Evolutionary conservation across 257 asterid species (phyloP).

Genomic region (Solanum bulbocastanum): DNA sequence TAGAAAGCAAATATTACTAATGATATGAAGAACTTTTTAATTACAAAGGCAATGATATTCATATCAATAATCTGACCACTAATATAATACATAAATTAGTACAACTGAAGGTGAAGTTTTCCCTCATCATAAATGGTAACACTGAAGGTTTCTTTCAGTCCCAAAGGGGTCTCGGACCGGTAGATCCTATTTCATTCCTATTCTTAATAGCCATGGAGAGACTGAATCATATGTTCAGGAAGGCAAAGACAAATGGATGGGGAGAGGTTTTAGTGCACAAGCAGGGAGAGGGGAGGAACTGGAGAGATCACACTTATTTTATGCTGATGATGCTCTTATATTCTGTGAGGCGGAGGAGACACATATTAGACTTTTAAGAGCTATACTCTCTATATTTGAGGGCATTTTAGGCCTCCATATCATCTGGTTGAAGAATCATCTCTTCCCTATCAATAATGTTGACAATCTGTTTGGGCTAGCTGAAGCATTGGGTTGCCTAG

Average conservation of each 20-base stretch:
- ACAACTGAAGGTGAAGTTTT: neutral
- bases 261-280: neutral
- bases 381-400: neutral
- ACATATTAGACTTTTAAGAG: neutral
- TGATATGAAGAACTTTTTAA: too few relatives aligned
- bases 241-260: neutral
- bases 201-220: neutral
- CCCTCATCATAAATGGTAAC: neutral
- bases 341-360: neutral
- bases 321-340: neutral
- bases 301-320: neutral
- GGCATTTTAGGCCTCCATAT: neutral
- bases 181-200: neutral
- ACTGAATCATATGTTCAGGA: neutral
- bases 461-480: neutral
- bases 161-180: neutral
- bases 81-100: too few relatives aligned
- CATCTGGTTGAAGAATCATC: neutral
- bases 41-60: too few relatives aligned
- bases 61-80: too few relatives aligned
- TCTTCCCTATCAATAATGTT: neutral
- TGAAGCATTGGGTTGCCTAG: neutral
- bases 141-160: neutral
- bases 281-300: neutral
- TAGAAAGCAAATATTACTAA: too few relatives aligned